Conservation (phyloP, 2,329 filamentous ascomycete species). For the Pseudogymnoascus sp. region DNA sequence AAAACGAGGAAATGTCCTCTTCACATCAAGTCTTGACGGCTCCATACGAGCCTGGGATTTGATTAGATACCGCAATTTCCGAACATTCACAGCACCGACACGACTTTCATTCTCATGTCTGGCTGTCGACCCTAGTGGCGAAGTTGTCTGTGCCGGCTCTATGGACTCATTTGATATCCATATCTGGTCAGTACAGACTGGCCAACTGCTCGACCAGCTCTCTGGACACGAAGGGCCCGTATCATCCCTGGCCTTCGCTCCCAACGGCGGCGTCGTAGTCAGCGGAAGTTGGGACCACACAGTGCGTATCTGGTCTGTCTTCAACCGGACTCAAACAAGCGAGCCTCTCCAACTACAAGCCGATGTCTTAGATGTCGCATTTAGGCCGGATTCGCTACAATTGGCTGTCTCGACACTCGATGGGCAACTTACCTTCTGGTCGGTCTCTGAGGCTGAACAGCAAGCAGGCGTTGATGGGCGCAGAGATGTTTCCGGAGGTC, state of each 20-base stretch:
- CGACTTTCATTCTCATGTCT: conserved; percentile 87
- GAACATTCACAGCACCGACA: conserved; percentile 91
- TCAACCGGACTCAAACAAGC: conserved; percentile 86
- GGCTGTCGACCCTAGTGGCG: conserved; percentile 93
- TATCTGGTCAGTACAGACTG: conserved; percentile 97
- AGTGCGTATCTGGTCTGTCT: conserved; percentile 92
- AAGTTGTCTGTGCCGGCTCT: conserved; percentile 91
- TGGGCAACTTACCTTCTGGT: conserved; percentile 93
- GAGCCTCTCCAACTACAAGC: conserved; percentile 89
- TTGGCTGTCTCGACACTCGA: conserved; percentile 88
- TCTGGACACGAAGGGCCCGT: conserved; percentile 92
- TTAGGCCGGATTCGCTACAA: conserved; percentile 85
- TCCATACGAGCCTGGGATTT: conserved; percentile 95
- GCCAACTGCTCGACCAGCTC: conserved; percentile 83
- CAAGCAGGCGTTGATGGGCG: conserved; percentile 80
- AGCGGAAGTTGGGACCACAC: conserved; percentile 97
- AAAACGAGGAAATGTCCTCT: conserved; percentile 89
- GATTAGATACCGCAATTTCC: conserved; percentile 91
- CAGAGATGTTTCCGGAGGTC: conserved; percentile 85
- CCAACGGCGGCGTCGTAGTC: conserved; percentile 73
- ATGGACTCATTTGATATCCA: conserved; percentile 96
- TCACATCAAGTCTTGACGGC: conserved; percentile 89
- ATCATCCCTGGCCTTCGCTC: conserved; percentile 78
- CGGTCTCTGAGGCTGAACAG: conserved; percentile 78
- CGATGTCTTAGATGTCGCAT: conserved; percentile 77